Evolutionary conservation across 2,329 filamentous ascomycete species (phyloP), one percentile per base, ranked within the genome.

Genomic region (Pseudogymnoascus sp.): DNA sequence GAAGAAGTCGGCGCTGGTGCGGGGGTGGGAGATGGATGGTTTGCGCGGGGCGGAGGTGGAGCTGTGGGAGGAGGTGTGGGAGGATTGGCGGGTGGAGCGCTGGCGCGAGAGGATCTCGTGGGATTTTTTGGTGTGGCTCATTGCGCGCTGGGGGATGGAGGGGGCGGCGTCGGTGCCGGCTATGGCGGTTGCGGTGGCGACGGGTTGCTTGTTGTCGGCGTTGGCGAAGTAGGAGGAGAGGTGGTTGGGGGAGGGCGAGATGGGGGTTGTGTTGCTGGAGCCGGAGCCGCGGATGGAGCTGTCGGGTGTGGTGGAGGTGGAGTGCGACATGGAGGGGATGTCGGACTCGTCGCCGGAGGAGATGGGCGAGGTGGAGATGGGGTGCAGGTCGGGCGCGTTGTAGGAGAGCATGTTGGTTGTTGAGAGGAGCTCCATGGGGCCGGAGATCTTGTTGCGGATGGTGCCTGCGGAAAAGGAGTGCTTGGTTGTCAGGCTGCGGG

Each of bases 361-460:
- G 64, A 75, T 78, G 2, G 82, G 79, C 31, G 77, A 78, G 70
- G 79, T 79, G 40, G 59, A 66, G 53, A 64, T 24, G 60, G 72
- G 75, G 50, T 79, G 79, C 66, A 97, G 87, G 73, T 97, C 89
- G 60, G 93, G 93, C 8, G 95, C 93, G 73, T 93, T 93, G 82
- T 96, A 96, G 6, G 91, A 92, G 62, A 97, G 87, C 84, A 96
- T 91, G 77, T 98, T 99, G 69, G 95, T 98, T 4, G 93, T 96
- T 65, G 95, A 96, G 59, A 97, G 81, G 66, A 99, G 83, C 75
- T 92, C 88, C 61, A 96, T 83, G 0, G 95, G 95, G 2, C 83
- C 85, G 1, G 95, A 99, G 73, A 99, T 99, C 79, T 92, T 88
- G 73, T 82, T 75, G 68, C 69, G 65, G 28, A 72, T 71, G 10